Percentiles rank a stretch among this genome's conserved stretches.
These are phyloP conservation scores for Hypsizygus ulmarius DNA, from an alignment of 1,284 basidiomycete genomes.

Conservation along the genomic window DNA sequence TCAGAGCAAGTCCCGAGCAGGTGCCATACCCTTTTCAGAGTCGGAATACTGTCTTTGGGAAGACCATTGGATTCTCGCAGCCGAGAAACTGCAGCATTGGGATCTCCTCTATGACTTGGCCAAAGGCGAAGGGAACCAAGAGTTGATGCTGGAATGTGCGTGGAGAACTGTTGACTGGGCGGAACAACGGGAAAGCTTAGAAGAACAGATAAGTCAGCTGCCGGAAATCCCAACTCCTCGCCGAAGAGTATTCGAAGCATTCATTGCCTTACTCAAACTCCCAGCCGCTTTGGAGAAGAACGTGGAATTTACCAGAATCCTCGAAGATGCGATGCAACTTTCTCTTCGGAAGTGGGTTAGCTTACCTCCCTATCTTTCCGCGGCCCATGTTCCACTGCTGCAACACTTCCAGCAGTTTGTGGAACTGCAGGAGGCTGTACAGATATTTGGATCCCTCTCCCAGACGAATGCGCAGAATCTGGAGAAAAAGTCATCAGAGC, in stretches of 20 bases:
- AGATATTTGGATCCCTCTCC: conserved; percentile 90
- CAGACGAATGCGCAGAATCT: conserved; percentile 88
- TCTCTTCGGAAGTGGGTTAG: conserved; percentile 96
- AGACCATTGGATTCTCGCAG: conserved; percentile 97
- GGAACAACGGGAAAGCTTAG: conserved; percentile 76
- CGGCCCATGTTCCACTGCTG: conserved; percentile 91
- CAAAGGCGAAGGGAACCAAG: conserved; percentile 87
- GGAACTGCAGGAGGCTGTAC: conserved; percentile 94
- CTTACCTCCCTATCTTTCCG: conserved; percentile 82
- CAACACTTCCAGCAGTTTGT: conserved; percentile 99
- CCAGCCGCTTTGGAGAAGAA: conserved; percentile 70
- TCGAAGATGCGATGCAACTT: conserved; percentile 97
- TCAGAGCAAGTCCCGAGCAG: conserved; percentile 83
- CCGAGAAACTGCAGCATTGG: conserved; percentile 98
- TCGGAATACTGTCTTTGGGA: conserved; percentile 98
- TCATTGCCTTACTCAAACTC: conserved; percentile 78
- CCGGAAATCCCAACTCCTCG: conserved; percentile 90
- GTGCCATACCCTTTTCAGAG: conserved; percentile 89
- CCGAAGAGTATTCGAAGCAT: conserved; percentile 94
- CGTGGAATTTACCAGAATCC: conserved; percentile 78
- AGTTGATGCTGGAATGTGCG: conserved; percentile 91
- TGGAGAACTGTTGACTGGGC: conserved; percentile 96
- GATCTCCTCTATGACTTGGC: conserved; percentile 94
- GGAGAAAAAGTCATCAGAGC: conserved; percentile 91
- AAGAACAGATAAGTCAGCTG: conserved; percentile 81